Conservation (phyloP, 331 rosid species). For the Pyrus hybrid region DNA sequence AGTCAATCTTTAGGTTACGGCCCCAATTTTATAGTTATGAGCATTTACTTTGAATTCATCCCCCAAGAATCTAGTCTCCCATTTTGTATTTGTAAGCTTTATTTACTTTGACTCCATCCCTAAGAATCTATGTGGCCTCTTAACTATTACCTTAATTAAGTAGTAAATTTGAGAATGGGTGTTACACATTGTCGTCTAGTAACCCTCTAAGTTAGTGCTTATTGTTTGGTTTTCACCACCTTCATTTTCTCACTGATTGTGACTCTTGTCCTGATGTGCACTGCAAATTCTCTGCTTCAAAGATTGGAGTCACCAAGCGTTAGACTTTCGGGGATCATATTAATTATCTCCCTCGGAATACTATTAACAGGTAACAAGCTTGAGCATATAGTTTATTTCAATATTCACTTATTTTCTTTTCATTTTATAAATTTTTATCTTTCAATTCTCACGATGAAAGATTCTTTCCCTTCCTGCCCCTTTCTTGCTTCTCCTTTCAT, state of each 20-base stretch:
- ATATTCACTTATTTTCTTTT: neutral
- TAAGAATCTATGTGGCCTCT: too few species aligned
- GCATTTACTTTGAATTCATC: too few species aligned
- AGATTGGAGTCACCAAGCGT: constrained; percentile 92
- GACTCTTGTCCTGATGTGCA: constrained; percentile 12
- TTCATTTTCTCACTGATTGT: neutral
- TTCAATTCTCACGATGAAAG: neutral
- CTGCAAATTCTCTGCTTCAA: constrained; percentile 21
- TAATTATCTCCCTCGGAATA: constrained; percentile 73
- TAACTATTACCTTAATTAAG: too few species aligned
- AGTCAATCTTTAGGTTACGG: too few species aligned
- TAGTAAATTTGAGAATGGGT: too few species aligned
- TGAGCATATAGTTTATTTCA: neutral
- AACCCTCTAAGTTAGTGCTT: neutral
- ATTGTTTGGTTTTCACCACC: neutral
- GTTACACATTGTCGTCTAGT: neutral
- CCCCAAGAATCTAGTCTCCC: too few species aligned
- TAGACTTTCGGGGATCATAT: constrained; percentile 81
- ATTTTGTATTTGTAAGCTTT: too few species aligned
- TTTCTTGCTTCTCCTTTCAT: neutral
- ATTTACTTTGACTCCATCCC: too few species aligned
- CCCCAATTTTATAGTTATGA: too few species aligned
- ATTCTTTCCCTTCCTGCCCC: neutral
- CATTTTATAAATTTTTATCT: neutral
- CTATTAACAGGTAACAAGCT: constrained; percentile 66